phyloP scores from a whole-genome alignment of 1,284 basidiomycete species.

The Fomitopsis palustris region DNA sequence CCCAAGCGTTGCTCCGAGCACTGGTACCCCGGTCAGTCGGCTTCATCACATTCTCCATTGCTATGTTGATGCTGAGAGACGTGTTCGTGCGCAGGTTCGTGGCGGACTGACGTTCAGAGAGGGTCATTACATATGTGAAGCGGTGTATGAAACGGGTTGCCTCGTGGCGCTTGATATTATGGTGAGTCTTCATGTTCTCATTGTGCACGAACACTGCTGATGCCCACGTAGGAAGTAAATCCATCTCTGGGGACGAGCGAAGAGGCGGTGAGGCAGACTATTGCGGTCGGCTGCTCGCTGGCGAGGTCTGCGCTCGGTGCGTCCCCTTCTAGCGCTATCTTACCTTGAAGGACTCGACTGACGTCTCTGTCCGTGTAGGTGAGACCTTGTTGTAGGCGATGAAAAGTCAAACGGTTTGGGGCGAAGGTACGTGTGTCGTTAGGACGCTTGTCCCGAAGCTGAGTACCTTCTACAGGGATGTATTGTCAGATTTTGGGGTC shows the following conservation, averaged over 20 bases:
- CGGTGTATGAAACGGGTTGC: constrained; percentile 89
- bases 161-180: constrained; percentile 91
- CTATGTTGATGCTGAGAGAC: neutral
- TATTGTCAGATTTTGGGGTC: too few species aligned
- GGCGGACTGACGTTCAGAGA: constrained; percentile 97
- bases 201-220: neutral
- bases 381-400: neutral
- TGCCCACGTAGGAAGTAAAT: constrained; percentile 81
- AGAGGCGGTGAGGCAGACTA: constrained; percentile 79
- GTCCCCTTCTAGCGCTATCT: constrained; percentile 7
- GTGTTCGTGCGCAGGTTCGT: constrained; percentile 56
- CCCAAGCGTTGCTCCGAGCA: constrained; percentile 91
- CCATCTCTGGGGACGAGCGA: constrained; percentile 74
- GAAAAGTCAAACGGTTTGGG: neutral
- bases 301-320: constrained; percentile 85
- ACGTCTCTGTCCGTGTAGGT: neutral
- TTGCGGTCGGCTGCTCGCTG: constrained; percentile 92
- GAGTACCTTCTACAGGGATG: neutral
- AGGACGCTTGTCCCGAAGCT: neutral
- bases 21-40: constrained; percentile 86
- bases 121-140: constrained; percentile 96
- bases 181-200: constrained; percentile 38
- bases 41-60: neutral
- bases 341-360: neutral
- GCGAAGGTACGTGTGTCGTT: neutral